Base-by-base conservation (phyloP, 108 stramenopile genomes). In the Cyclostephanos invisitatus region DNA sequence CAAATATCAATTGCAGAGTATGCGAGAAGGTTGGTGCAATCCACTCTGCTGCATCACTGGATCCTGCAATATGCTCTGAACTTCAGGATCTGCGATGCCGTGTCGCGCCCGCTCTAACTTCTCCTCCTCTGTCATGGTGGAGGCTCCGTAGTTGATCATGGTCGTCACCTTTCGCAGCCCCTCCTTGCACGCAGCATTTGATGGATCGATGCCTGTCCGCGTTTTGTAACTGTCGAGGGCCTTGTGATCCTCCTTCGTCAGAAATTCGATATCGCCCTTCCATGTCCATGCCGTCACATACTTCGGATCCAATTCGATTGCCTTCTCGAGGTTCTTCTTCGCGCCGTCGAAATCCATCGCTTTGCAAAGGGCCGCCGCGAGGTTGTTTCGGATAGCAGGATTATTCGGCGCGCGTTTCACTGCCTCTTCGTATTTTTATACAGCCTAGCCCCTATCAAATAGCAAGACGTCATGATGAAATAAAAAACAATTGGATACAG, bases 61-160 rank as follows among this genome's bases (percentile, higher is more conserved):
- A 82, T 99, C 99, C 44, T 75, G 62, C 50, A 99, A 81, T 55
- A 99, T 99, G 44, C 72, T 65, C 79, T 98, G 98, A 67, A 99
- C 96, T 72, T 99, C 97, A 7, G 99, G 99, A 90, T 99, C 99
- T 17, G 96, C 96, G 97, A 98, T 98, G 64, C 97, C 99, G 74
- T 97, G 98, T 17, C 89, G 91, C 2, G 96, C 95, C 58, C 98
- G 83, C 68, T 96, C 96, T 83, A 88, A 83, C 79, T 98, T 96
- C 65, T 95, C 89, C 49, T 91, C 95, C 24, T 91, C 93, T 8
- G 87, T 90, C 92, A 92, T 93, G 68, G 82, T 87, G 11, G 81
- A 78, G 68, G 84, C 76, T 32, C 85, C 89, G 54, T 83, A 92
- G 64, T 94, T 92, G 72, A 97, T 92, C 73, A 84, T 70, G 32